Percentiles rank a stretch among this genome's conserved stretches.
phyloP scores from a whole-genome alignment of 345 rosid species.

The Moringa oleifera region DNA sequence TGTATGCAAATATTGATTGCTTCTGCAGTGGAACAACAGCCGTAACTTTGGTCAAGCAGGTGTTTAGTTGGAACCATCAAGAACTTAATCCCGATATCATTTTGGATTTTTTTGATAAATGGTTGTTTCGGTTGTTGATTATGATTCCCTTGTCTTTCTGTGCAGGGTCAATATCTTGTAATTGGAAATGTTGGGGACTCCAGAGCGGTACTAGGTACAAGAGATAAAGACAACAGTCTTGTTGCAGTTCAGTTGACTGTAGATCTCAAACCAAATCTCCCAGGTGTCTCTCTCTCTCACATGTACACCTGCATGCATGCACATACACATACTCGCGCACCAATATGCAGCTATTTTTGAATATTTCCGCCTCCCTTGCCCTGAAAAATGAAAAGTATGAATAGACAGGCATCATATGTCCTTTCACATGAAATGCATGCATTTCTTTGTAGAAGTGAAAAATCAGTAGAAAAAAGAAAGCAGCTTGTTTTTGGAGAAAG shows the following conservation, averaged over 20 bases:
- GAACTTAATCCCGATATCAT: constrained; percentile 6
- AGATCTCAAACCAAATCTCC: constrained; percentile 97
- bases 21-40: constrained; percentile 99
- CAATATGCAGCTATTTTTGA: too few species aligned
- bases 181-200: constrained; percentile 96
- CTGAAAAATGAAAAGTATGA: background rate
- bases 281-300: constrained; percentile 47
- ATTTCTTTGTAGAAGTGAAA: background rate
- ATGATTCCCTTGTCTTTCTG: constrained; percentile 10
- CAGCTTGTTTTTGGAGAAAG: background rate
- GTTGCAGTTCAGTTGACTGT: constrained; percentile 89
- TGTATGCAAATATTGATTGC: constrained; percentile 70
- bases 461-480: background rate
- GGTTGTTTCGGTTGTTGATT: background rate
- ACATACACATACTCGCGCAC: too few species aligned
- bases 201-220: constrained; percentile 81
- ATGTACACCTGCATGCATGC: too few species aligned
- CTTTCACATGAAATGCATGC: background rate
- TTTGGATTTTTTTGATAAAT: constrained; percentile 7
- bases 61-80: constrained; percentile 18
- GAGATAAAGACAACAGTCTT: constrained; percentile 60
- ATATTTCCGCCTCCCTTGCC: background rate
- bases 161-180: constrained; percentile 69
- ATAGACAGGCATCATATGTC: background rate
- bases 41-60: constrained; percentile 92